Evolutionary conservation across 2,329 filamentous ascomycete genomes (phyloP).

Genomic region (Beauveria varroae): DNA sequence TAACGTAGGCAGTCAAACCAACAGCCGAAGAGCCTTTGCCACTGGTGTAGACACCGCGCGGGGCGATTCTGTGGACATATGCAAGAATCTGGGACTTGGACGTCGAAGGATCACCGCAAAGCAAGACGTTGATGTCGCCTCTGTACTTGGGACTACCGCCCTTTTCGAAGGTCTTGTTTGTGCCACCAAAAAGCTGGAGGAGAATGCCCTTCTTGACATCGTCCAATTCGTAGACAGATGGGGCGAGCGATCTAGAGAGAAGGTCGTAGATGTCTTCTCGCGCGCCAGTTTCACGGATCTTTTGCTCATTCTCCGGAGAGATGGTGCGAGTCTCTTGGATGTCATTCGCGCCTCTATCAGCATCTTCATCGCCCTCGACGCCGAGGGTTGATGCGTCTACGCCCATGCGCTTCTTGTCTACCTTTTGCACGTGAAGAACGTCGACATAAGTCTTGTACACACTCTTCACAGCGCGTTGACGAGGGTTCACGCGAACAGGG

Average conservation of each 20-base stretch:
- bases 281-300: conserved; percentile 73
- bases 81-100: conserved; percentile 90
- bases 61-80: conserved; percentile 96
- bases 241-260: conserved; percentile 80
- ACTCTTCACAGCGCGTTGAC: conserved; percentile 85
- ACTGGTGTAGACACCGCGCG: conserved; percentile 75
- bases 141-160: conserved; percentile 92
- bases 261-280: conserved; percentile 89
- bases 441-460: conserved; percentile 98
- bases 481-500: conserved; percentile 87
- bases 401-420: conserved; percentile 90
- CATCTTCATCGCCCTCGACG: conserved; percentile 63
- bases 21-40: conserved; percentile 76
- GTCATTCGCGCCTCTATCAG: conserved; percentile 58
- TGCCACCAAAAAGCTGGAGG: conserved; percentile 91
- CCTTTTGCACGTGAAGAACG: conserved; percentile 90
- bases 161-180: conserved; percentile 96
- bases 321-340: conserved; percentile 81
- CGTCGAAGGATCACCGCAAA: conserved; percentile 95
- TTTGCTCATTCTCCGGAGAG: conserved; percentile 76
- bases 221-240: conserved; percentile 95
- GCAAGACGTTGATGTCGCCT: conserved; percentile 93
- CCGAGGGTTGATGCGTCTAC: conserved; percentile 85
- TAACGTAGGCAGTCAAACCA: conserved; percentile 74
- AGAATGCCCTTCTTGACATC: conserved; percentile 98